Evolutionary conservation across 805 yeast species (phyloP), one percentile per base, ranked within the genome.

Genomic region (Nakazawaea pomicola): DNA sequence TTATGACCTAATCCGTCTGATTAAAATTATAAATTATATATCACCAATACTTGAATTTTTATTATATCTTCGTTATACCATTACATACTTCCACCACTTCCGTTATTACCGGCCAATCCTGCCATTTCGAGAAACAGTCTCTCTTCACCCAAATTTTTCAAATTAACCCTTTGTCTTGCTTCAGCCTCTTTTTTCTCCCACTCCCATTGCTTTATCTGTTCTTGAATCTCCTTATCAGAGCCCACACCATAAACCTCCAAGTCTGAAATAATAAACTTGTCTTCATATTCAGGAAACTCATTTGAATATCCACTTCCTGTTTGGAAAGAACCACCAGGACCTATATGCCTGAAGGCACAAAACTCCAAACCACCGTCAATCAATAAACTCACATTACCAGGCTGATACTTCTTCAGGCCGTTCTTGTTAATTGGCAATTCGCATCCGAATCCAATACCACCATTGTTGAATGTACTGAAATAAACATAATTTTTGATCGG

Each of bases 161-260:
- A 49, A 53, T 89, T 87, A 2, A 89, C 74, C 21, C 75, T 69
- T 51, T 82, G 83, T 39, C 97, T 68, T 28, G 88, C 80, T 50
- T 78, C 74, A 0, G 95, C 95, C 56, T 88, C 96, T 36, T 78
- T 68, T 54, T 82, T 83, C 55, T 91, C 97, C 96, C 96, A 89
- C 51, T 82, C 89, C 93, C 95, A 84, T 45, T 74, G 74, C 51
- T 74, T 76, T 34, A 72, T 66, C 60, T 90, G 96, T 46, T 83
- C 90, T 23, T 74, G 81, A 35, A 89, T 62, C 49, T 87, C 95
- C 45, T 80, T 76, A 8, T 74, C 78, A 6, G 86, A 78, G 1
- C 97, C 98, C 43, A 88, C 74, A 0, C 98, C 98, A 90, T 93
- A 85, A 0, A 89, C 95, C 55, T 90, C 96, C 19, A 90, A 63